Conservation (phyloP, 2,329 filamentous ascomycete genomes). For the Colletotrichum falcatum region DNA sequence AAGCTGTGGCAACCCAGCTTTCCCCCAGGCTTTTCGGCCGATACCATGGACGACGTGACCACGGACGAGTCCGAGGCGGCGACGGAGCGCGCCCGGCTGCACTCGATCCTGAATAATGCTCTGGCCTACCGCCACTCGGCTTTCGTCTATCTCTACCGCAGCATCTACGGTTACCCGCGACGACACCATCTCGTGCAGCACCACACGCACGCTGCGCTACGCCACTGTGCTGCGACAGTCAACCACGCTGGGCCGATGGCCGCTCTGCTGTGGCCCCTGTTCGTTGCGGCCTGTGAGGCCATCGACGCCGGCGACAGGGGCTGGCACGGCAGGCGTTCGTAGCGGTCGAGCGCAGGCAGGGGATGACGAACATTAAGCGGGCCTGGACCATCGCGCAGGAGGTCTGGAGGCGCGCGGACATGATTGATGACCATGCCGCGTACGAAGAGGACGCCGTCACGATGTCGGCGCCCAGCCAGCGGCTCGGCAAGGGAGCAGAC, state of each 20-base stretch:
- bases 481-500: conserved; percentile 50
- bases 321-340: conserved; percentile 64
- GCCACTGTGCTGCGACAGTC: conserved; percentile 67
- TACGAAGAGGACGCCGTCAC: conserved; percentile 14
- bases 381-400: conserved; percentile 72
- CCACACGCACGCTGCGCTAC: conserved; percentile 62
- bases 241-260: conserved; percentile 70
- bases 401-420: conserved; percentile 68
- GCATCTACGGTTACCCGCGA: conserved; percentile 62
- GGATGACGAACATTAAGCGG: conserved; percentile 73
- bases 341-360: conserved; percentile 67
- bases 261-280: conserved; percentile 73
- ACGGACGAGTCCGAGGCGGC: conserved; percentile 45
- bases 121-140: conserved; percentile 70
- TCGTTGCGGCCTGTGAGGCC: conserved; percentile 73
- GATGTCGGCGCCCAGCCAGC: conserved; percentile 34
- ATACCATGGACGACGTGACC: conserved; percentile 41
- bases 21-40: conserved; percentile 53
- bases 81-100: conserved; percentile 57
- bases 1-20: conserved; percentile 67
- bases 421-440: conserved; percentile 45
- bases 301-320: conserved; percentile 60
- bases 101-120: conserved; percentile 69
- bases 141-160: conserved; percentile 69
- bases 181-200: conserved; percentile 64